These are phyloP conservation scores for Pythium scleroteichum DNA, from an alignment of 352 stramenopile genomes.

Conservation along the genomic window DNA sequence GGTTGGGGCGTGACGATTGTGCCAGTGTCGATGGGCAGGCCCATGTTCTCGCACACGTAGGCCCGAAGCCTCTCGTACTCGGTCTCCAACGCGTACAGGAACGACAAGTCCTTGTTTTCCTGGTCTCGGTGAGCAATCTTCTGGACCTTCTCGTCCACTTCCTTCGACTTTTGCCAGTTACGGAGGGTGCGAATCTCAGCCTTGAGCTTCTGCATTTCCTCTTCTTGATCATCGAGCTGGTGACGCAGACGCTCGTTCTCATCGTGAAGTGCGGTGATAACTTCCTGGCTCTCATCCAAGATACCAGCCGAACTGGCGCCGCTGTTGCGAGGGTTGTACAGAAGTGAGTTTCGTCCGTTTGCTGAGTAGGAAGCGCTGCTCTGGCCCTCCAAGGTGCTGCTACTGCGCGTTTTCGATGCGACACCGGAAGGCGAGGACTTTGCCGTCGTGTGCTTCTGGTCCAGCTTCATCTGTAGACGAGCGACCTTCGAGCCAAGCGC, in stretches of 20 bases:
- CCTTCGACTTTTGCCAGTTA: conserved; percentile 86
- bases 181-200: conserved; percentile 76
- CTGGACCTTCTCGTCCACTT: conserved; percentile 86
- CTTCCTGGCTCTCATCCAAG: conserved; percentile 82
- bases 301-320: conserved; percentile 62
- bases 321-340: conserved; percentile 53
- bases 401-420: conserved; percentile 10
- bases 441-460: conserved; percentile 28
- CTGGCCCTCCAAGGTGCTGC: conserved; percentile 5
- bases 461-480: conserved; percentile 37
- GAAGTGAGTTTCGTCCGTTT: conserved; percentile 41
- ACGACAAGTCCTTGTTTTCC: conserved; percentile 84
- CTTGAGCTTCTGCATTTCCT: conserved; percentile 76
- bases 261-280: conserved; percentile 83
- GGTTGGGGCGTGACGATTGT: conserved; percentile 30
- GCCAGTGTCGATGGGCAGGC: conserved; percentile 69
- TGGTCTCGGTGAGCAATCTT: conserved; percentile 85
- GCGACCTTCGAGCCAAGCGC: conserved; percentile 45
- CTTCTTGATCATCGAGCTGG: conserved; percentile 73
- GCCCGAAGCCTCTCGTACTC: conserved; percentile 84
- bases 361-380: conserved; percentile 16
- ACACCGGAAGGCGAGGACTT: conserved; percentile 27
- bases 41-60: conserved; percentile 78
- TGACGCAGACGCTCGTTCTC: conserved; percentile 80
- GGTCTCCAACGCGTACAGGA: conserved; percentile 71